Evolutionary conservation across 495 filamentous ascomycete genomes (phyloP).

Genomic region (Penicillium odoratum): DNA sequence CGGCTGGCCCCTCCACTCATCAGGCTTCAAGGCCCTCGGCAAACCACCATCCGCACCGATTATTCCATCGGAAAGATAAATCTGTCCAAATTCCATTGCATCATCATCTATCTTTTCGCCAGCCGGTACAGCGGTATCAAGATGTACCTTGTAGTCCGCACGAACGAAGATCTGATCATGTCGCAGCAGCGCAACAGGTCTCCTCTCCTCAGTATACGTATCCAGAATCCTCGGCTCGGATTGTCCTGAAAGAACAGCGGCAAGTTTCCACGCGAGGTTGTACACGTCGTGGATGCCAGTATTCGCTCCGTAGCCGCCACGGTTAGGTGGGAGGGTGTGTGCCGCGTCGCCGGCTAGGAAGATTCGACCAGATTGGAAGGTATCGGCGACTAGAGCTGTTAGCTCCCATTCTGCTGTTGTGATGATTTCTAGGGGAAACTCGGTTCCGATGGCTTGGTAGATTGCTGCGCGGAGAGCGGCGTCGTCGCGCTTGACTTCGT

Average conservation of each 20-base stretch:
- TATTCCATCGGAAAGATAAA: constrained; percentile 20
- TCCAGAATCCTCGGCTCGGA: constrained; percentile 42
- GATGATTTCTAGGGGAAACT: constrained; percentile 29
- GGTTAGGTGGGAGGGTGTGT: constrained; percentile 48
- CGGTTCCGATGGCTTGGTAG: constrained; percentile 22
- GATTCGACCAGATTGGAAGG: constrained; percentile 34
- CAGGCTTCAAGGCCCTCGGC: constrained; percentile 23
- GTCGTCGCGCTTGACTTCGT: constrained; percentile 28
- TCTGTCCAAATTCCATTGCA: constrained; percentile 30
- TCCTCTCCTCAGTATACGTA: constrained; percentile 51
- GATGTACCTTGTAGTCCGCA: constrained; percentile 26
- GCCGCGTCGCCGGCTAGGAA: constrained; percentile 54
- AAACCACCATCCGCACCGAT: constrained; percentile 15
- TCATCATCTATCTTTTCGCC: constrained; percentile 26
- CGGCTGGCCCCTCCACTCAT: constrained; percentile 31
- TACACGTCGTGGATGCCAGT: constrained; percentile 49
- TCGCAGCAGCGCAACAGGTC: constrained; percentile 41
- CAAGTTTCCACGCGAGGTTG: constrained; percentile 50
- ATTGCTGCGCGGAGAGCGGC: constrained; percentile 15
- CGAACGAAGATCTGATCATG: constrained; percentile 34
- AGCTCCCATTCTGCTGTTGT: constrained; percentile 31
- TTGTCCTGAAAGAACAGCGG: constrained; percentile 43
- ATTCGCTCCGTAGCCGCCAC: constrained; percentile 51
- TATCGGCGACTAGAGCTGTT: constrained; percentile 27
- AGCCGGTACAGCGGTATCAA: constrained; percentile 9